These are phyloP conservation scores for Buxus sempervirens DNA, from an alignment of 164 flowering plant genomes.

Conservation along the genomic window DNA sequence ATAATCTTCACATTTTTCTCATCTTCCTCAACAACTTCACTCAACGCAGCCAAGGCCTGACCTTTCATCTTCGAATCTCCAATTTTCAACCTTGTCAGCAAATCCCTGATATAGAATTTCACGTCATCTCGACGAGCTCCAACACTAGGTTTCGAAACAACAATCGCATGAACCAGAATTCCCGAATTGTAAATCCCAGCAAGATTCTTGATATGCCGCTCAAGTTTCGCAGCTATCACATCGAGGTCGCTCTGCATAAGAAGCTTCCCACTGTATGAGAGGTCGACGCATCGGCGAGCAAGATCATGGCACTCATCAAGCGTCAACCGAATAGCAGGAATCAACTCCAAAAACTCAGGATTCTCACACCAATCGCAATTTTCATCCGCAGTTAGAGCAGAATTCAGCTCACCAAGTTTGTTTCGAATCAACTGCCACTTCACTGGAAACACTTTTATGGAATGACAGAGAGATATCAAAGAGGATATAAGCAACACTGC, in stretches of 20 bases:
- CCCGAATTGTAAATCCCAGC: constrained; percentile 51
- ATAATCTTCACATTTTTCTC: neutral
- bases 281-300: constrained; percentile 42
- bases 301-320: constrained; percentile 34
- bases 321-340: constrained; percentile 28
- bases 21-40: constrained; percentile 2
- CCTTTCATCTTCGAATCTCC: constrained; percentile 63
- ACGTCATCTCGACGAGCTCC: constrained; percentile 66
- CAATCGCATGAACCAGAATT: constrained; percentile 52
- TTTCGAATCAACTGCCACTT: constrained; percentile 52
- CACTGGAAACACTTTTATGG: constrained; percentile 40
- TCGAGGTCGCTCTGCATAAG: constrained; percentile 95
- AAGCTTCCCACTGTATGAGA: constrained; percentile 85
- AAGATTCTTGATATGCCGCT: constrained; percentile 45
- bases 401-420: constrained; percentile 53
- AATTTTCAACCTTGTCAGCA: constrained; percentile 68
- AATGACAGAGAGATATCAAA: constrained; percentile 41
- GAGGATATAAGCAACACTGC: constrained; percentile 35
- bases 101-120: constrained; percentile 67
- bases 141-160: constrained; percentile 62
- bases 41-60: constrained; percentile 50
- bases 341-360: constrained; percentile 18
- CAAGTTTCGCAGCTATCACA: constrained; percentile 45
- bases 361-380: constrained; percentile 28
- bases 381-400: constrained; percentile 35